Evolutionary conservation across 257 asterid species (phyloP).

Genomic region (Fraxinus anomala): DNA sequence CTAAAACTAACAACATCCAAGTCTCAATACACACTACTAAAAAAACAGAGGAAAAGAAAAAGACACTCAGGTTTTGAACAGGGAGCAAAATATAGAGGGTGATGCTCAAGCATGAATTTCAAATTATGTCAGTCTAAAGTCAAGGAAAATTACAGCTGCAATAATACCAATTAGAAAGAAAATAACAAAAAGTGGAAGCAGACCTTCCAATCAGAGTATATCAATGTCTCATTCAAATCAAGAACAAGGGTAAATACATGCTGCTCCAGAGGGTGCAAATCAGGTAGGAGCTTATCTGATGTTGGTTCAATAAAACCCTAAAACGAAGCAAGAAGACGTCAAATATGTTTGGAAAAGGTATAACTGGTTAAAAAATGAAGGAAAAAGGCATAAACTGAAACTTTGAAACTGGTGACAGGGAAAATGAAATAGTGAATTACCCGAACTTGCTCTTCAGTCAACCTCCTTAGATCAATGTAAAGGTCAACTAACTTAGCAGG

Average conservation of each 20-base stretch:
- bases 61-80: background rate
- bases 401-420: background rate
- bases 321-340: conserved; percentile 2
- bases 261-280: conserved; percentile 78
- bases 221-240: conserved; percentile 81
- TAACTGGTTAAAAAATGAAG: conserved; percentile 8
- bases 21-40: background rate
- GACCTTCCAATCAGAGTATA: conserved; percentile 91
- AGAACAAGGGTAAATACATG: conserved; percentile 86
- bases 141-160: background rate
- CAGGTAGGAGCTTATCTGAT: conserved; percentile 91
- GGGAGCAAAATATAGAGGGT: background rate
- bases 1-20: background rate
- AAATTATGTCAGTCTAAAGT: background rate
- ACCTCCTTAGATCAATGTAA: conserved; percentile 74
- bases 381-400: background rate
- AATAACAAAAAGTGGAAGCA: conserved; percentile 9
- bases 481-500: conserved; percentile 71
- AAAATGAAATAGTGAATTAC: conserved; percentile 44
- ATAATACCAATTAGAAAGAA: background rate
- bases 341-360: background rate
- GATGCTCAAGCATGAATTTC: background rate
- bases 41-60: background rate
- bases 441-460: conserved; percentile 78
- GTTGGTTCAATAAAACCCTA: conserved; percentile 88